These are phyloP conservation scores for Phytophthora niederhauseri DNA, from an alignment of 352 stramenopile genomes.

Conservation along the genomic window DNA sequence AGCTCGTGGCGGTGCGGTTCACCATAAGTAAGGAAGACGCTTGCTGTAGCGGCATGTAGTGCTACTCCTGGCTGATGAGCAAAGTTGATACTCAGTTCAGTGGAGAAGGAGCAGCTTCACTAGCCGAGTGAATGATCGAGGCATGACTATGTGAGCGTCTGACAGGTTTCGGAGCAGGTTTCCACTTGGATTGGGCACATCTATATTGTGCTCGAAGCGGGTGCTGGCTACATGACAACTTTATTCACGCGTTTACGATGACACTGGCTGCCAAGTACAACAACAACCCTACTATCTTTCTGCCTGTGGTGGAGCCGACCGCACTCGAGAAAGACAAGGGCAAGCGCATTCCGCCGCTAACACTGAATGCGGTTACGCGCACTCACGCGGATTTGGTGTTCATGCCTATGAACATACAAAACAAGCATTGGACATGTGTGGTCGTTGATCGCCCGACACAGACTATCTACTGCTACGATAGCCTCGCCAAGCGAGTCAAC, in stretches of 20 bases:
- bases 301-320: neutral
- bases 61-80: too few relatives aligned
- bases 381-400: constrained; percentile 1
- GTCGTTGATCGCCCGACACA: neutral
- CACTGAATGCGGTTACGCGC: neutral
- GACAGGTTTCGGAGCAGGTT: neutral
- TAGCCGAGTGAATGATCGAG: neutral
- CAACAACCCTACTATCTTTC: constrained; percentile 3
- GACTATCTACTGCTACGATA: constrained; percentile 17
- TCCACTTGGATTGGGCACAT: constrained; percentile 2
- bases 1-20: constrained; percentile 6
- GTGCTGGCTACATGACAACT: constrained; percentile 9
- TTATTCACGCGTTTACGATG: constrained; percentile 6
- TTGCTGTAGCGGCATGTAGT: too few relatives aligned
- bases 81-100: neutral
- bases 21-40: neutral
- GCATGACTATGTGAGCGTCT: neutral
- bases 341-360: neutral
- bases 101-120: neutral
- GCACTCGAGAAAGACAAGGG: neutral
- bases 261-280: neutral
- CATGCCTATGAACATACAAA: constrained; percentile 7
- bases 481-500: constrained; percentile 1
- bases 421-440: constrained; percentile 7
- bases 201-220: neutral